Conservation (phyloP, 2,329 filamentous ascomycete species). For the Trichoderma guizhouense region DNA sequence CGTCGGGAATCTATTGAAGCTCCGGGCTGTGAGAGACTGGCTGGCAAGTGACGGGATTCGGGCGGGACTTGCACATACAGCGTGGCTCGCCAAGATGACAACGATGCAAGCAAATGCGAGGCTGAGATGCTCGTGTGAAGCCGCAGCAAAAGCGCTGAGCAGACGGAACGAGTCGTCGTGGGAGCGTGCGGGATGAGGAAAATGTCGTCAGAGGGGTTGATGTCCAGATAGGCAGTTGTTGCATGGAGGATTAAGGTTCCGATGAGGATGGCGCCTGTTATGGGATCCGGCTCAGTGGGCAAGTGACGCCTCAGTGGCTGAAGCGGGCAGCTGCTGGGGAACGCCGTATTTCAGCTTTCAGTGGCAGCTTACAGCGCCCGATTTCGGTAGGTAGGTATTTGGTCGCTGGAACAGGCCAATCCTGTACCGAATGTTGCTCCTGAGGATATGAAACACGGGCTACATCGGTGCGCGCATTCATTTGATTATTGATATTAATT, state of each 20-base stretch:
- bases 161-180: slow-evolving; percentile 1
- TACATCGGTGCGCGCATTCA: not conserved
- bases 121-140: slow-evolving; percentile 14
- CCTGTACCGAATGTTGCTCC: not conserved
- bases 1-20: not conserved
- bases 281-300: not conserved
- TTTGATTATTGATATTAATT: not conserved
- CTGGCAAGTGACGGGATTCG: not conserved
- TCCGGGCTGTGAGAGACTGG: slow-evolving; percentile 10
- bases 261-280: slow-evolving; percentile 2
- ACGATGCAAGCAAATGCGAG: not conserved
- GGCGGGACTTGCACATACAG: not conserved
- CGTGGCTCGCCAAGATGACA: slow-evolving; percentile 9
- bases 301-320: slow-evolving; percentile 1
- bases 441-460: not conserved
- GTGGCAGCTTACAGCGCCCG: not conserved
- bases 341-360: not conserved
- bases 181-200: not conserved
- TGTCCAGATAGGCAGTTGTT: not conserved
- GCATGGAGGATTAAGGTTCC: slow-evolving; percentile 12
- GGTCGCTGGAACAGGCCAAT: not conserved
- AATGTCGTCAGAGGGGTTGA: slow-evolving; percentile 19
- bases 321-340: not conserved
- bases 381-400: not conserved
- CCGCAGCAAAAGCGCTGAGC: not conserved